These are phyloP conservation scores for Jacaranda copaia DNA, from an alignment of 257 asterid genomes.

Conservation along the genomic window DNA sequence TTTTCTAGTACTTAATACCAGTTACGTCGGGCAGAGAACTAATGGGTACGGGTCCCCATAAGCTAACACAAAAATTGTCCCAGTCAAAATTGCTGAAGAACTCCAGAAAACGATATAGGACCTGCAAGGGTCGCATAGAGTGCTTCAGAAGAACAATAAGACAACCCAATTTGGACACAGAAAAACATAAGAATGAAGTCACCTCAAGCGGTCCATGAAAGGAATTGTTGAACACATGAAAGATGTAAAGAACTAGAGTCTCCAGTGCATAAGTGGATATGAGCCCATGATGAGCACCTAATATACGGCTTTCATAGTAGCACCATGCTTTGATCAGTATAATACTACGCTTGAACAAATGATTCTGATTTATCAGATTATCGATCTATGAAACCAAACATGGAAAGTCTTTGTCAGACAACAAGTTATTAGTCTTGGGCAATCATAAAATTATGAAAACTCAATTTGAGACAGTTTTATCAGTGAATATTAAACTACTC, in stretches of 20 bases:
- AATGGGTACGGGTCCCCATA: slow-evolving; percentile 95
- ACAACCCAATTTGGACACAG: slow-evolving; percentile 24
- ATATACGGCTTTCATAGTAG: slow-evolving; percentile 93
- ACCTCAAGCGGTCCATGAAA: slow-evolving; percentile 98
- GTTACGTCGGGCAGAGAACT: slow-evolving; percentile 83
- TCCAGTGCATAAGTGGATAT: slow-evolving; percentile 97
- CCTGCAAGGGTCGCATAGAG: slow-evolving; percentile 59
- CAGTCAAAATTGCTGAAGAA: slow-evolving; percentile 96
- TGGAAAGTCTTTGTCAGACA: slow-evolving; percentile 30
- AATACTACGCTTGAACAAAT: slow-evolving; percentile 93
- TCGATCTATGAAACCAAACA: slow-evolving; percentile 65
- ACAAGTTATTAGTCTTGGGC: slow-evolving; percentile 7
- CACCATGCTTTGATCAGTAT: slow-evolving; percentile 98
- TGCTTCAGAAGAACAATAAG: slow-evolving; percentile 41
- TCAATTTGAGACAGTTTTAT: neutral
- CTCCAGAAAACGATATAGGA: slow-evolving; percentile 88
- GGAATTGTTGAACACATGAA: slow-evolving; percentile 88
- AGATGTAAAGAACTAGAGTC: slow-evolving; percentile 89
- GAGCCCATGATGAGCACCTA: slow-evolving; percentile 98
- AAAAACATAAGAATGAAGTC: slow-evolving; percentile 28
- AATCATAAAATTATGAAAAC: slow-evolving; percentile 27
- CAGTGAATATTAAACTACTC: slow-evolving; percentile 34
- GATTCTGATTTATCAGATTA: slow-evolving; percentile 76
- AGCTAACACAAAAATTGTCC: slow-evolving; percentile 92
- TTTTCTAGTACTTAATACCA: slow-evolving; percentile 55